phyloP scores from a whole-genome alignment of 345 rosid species.

The Pugionium dolabratum region DNA sequence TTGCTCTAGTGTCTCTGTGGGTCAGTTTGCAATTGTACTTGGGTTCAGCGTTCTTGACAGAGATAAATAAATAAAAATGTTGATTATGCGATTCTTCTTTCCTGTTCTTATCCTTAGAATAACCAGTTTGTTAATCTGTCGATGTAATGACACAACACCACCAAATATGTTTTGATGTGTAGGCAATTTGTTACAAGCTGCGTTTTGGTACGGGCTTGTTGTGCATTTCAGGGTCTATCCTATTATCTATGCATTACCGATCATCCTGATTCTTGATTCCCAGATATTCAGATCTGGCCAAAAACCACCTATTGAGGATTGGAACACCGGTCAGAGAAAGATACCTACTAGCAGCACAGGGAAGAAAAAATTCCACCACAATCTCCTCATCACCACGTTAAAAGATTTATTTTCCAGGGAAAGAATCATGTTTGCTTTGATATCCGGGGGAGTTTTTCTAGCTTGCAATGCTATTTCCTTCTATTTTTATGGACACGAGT shows the following conservation, averaged over 20 bases:
- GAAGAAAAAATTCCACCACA: constrained; percentile 20
- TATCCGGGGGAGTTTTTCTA: constrained; percentile 65
- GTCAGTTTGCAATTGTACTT: too few species aligned
- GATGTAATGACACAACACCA: background rate
- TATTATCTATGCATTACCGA: constrained; percentile 77
- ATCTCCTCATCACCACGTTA: constrained; percentile 35
- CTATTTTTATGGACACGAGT: constrained; percentile 73
- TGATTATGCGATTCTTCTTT: too few species aligned
- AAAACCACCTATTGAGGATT: constrained; percentile 52
- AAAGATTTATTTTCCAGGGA: constrained; percentile 52
- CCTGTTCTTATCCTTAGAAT: too few species aligned
- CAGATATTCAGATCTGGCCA: constrained; percentile 46
- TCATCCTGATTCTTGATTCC: constrained; percentile 66
- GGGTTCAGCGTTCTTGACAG: too few species aligned
- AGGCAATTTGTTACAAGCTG: constrained; percentile 79
- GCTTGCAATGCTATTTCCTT: constrained; percentile 58
- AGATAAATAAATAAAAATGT: too few species aligned
- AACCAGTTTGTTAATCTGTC: background rate
- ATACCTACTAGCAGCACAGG: constrained; percentile 19
- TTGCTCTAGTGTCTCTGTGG: too few species aligned
- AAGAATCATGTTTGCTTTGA: constrained; percentile 61
- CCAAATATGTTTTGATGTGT: constrained; percentile 28
- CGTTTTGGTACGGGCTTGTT: constrained; percentile 81
- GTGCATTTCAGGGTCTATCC: constrained; percentile 95
- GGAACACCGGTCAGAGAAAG: constrained; percentile 49